Evolutionary conservation across 139 green algal genomes (phyloP), one percentile per base, ranked within the genome.

Genomic region (Micromonas commoda): DNA sequence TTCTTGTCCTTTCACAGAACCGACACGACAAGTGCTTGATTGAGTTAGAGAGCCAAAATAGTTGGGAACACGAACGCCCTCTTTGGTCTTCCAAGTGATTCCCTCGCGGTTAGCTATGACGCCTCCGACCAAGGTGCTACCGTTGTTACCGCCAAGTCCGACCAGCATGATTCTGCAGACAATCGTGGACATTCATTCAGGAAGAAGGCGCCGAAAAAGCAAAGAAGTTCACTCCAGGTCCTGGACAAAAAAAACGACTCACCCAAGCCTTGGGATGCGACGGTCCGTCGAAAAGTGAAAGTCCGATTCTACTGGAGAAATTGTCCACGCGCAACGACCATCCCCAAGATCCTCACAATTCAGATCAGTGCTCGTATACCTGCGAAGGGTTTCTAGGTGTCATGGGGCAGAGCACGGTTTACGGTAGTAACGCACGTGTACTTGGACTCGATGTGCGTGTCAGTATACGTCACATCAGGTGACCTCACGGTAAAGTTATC

Each of bases 61-160:
- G 88, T 99, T 99, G n/a, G 96, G 92, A 82, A 91, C 91, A 37
- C 89, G 84, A 28, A 98, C 82, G 21, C 96, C 96, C 13, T 98
- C 91, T 86, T 98, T 98, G 34, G 95, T 99, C 87, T 94, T 94
- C 96, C 96, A 99, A 23, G 93, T 97, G 52, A 98, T 92, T 73
- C 64, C 71, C 60, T 87, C 76, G 32, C 70, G 94, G 86, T 99
- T 99, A 21, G 96, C 94, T 2, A 99, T 88, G 39, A 99, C 91
- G 53, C 93, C 93, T 32, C 87, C 96, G 3, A 88, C 95, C 1
- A 99, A 80, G 16, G 95, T 99, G n/a, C 91, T 92, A 26, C 96
- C 96, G 81, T 99, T 99, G 87, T 99, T 99, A 54, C 95, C 95
- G 38, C 96, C 95, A 87, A 89, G 93, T 51, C 95, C 95, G 3